phyloP scores from a whole-genome alignment of 306 rosid species.

The Urtica urens region DNA sequence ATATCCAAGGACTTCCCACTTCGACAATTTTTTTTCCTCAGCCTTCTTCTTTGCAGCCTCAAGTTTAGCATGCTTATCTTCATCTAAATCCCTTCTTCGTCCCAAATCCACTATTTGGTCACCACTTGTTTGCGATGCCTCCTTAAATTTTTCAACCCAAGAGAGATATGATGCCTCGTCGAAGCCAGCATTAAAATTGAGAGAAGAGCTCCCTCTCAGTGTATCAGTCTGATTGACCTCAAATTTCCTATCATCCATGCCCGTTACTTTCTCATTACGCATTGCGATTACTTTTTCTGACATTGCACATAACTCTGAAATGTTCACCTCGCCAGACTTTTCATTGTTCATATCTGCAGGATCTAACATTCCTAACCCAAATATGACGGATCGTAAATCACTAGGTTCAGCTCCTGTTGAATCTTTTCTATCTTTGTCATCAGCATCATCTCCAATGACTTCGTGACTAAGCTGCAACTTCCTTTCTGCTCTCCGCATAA shows the following conservation, averaged over 20 bases:
- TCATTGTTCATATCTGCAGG: constrained; percentile 34
- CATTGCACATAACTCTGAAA: constrained; percentile 48
- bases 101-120: constrained; percentile 31
- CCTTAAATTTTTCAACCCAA: constrained; percentile 82
- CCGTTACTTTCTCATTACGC: constrained; percentile 29
- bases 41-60: constrained; percentile 71
- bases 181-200: constrained; percentile 34
- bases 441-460: constrained; percentile 51
- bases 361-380: constrained; percentile 59
- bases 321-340: constrained; percentile 28
- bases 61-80: constrained; percentile 39
- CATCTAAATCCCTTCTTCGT: constrained; percentile 30
- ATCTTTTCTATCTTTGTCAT: constrained; percentile 38
- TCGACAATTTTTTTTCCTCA: constrained; percentile 63
- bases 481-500: constrained; percentile 85
- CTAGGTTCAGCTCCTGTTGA: constrained; percentile 34
- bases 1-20: constrained; percentile 78
- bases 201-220: constrained; percentile 28
- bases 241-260: constrained; percentile 52
- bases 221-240: constrained; percentile 46
- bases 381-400: constrained; percentile 74
- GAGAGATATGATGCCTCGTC: constrained; percentile 77
- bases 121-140: constrained; percentile 38
- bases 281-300: constrained; percentile 58
- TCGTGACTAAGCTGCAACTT: constrained; percentile 76